Conservation (phyloP, 1,284 basidiomycete species). For the Peniophora sp. region DNA sequence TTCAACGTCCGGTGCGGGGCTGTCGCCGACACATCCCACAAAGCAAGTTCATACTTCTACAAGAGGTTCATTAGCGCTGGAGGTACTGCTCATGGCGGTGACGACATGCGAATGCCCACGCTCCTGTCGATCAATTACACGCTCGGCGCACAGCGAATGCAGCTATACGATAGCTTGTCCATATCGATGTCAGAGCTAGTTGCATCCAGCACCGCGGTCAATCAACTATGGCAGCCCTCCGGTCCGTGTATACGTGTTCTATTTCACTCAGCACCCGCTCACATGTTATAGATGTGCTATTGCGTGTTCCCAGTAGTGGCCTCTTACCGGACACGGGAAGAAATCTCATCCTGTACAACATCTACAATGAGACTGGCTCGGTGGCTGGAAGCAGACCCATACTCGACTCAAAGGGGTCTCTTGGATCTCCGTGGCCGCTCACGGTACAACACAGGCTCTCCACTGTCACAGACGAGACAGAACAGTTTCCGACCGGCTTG, state of each 20-base stretch:
- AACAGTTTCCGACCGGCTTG: neutral
- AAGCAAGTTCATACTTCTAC: too few species aligned
- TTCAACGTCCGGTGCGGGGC: neutral
- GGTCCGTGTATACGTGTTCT: neutral
- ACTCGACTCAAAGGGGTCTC: neutral
- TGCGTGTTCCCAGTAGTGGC: neutral
- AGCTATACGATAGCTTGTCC: too few species aligned
- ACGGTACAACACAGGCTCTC: neutral
- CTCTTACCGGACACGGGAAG: neutral
- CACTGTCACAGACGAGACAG: neutral
- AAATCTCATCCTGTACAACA: neutral
- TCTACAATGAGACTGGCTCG: neutral
- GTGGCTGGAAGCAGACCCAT: neutral
- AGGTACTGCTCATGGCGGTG: too few species aligned
- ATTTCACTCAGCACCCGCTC: too few species aligned
- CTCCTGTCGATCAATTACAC: too few species aligned
- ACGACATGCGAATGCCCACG: too few species aligned
- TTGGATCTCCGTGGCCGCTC: neutral
- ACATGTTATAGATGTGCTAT: neutral
- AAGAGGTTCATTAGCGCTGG: too few species aligned
- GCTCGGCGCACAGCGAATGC: too few species aligned
- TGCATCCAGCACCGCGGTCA: neutral
- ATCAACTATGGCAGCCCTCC: too few species aligned
- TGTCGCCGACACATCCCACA: neutral
- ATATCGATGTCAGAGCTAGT: too few species aligned